Percentiles rank a stretch among this genome's conserved stretches.
Conservation (phyloP, 2,329 filamentous ascomycete genomes). For the Colletotrichum aenigma region DNA sequence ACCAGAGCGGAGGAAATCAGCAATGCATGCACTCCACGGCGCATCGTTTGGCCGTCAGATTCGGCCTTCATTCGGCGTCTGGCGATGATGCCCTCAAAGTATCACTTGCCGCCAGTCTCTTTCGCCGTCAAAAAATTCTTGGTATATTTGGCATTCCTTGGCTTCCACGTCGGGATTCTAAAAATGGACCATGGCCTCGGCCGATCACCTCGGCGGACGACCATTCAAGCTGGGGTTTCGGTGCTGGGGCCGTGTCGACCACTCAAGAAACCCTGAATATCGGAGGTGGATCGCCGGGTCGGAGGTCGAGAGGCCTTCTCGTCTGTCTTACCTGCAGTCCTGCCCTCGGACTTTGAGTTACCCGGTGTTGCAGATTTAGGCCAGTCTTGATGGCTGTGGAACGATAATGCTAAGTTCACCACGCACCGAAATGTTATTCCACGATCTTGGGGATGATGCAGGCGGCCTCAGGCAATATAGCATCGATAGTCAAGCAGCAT, state of each 20-base stretch:
- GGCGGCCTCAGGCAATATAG: background rate
- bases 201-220: background rate
- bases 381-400: background rate
- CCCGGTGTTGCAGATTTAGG: background rate
- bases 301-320: background rate
- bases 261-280: background rate
- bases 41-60: background rate
- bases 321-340: background rate
- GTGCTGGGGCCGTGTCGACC: background rate
- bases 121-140: background rate
- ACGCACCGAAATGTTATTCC: background rate
- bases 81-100: conserved; percentile 5
- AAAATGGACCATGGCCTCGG: background rate
- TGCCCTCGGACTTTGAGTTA: background rate
- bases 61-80: background rate
- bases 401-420: background rate
- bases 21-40: background rate
- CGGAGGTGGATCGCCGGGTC: background rate
- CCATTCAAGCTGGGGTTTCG: background rate
- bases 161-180: background rate
- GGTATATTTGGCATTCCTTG: background rate
- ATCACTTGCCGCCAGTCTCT: conserved; percentile 1
- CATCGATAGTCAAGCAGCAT: background rate
- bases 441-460: background rate
- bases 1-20: background rate